Conservation (phyloP, 75 land plant genomes). For the Adiantum capillusveneris region DNA sequence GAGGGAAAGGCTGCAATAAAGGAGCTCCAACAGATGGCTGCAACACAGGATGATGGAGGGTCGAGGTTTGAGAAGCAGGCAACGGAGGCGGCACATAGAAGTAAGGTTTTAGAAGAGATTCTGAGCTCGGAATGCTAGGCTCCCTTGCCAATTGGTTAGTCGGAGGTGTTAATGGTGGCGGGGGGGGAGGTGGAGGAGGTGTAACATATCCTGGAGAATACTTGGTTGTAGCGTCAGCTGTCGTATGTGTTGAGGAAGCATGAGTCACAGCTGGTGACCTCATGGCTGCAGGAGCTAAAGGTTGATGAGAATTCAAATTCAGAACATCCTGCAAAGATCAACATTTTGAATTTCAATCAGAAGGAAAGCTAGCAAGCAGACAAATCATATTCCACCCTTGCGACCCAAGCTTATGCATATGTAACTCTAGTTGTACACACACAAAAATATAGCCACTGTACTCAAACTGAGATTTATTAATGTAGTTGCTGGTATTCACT, state of each 20-base stretch:
- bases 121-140: slow-evolving; percentile 4
- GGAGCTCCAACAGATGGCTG: slow-evolving; percentile 76
- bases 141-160: background rate
- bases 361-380: no score
- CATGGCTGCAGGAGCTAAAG: slow-evolving; percentile 11
- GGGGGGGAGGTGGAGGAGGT: slow-evolving; percentile 23
- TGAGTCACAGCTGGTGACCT: slow-evolving; percentile 20
- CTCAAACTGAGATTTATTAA: no score
- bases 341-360: no score
- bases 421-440: no score
- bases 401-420: no score
- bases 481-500: no score
- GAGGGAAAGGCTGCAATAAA: slow-evolving; percentile 83
- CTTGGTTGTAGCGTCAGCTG: slow-evolving; percentile 8
- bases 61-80: slow-evolving; percentile 28
- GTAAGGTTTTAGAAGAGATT: slow-evolving; percentile 61
- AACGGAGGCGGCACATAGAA: slow-evolving; percentile 51
- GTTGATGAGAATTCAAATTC: slow-evolving; percentile 24
- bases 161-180: slow-evolving; percentile 11
- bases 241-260: slow-evolving; percentile 12
- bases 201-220: slow-evolving; percentile 18
- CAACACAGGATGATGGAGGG: slow-evolving; percentile 46
- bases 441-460: no score
- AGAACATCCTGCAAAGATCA: slow-evolving; percentile 19
- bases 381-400: no score